Percentiles rank a stretch among this genome's conserved stretches.
These are phyloP conservation scores for Albizia julibrissin DNA, from an alignment of 306 rosid genomes.

Conservation along the genomic window DNA sequence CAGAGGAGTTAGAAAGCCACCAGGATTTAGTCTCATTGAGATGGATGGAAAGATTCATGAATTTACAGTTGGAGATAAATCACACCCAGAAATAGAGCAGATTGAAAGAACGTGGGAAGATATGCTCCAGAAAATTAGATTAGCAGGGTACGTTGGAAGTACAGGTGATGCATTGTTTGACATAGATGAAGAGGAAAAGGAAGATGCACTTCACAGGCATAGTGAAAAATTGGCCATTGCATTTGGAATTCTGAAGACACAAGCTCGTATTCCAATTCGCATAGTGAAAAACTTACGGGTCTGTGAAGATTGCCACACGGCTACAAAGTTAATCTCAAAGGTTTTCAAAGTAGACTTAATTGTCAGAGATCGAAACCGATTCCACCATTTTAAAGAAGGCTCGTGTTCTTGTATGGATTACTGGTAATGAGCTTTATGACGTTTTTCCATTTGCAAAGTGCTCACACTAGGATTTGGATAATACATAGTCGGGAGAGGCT, in stretches of 20 bases:
- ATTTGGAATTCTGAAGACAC: slow-evolving; percentile 46
- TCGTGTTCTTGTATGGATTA: slow-evolving; percentile 48
- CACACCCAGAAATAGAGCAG: slow-evolving; percentile 49
- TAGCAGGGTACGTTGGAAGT: slow-evolving; percentile 48
- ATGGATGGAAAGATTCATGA: slow-evolving; percentile 48
- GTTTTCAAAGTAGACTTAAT: slow-evolving; percentile 45
- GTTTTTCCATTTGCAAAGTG: neutral
- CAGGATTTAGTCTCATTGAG: slow-evolving; percentile 51
- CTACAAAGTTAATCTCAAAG: slow-evolving; percentile 42
- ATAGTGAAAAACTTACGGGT: slow-evolving; percentile 49
- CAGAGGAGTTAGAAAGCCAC: slow-evolving; percentile 45
- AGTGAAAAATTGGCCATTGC: slow-evolving; percentile 58
- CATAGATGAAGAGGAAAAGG: slow-evolving; percentile 57
- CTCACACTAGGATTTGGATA: neutral
- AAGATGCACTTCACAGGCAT: slow-evolving; percentile 49
- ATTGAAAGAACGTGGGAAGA: slow-evolving; percentile 51
- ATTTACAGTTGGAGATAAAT: slow-evolving; percentile 44
- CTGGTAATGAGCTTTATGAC: slow-evolving; percentile 30
- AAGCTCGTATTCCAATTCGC: slow-evolving; percentile 38
- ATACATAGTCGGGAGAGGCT: neutral
- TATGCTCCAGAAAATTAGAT: slow-evolving; percentile 39
- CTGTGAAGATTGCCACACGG: slow-evolving; percentile 55
- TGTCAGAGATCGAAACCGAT: slow-evolving; percentile 52
- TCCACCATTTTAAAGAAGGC: slow-evolving; percentile 51
- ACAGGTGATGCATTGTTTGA: slow-evolving; percentile 49